A percentile compares a stretch with the other conserved stretches of the same genome.
phyloP scores from a whole-genome alignment of 2,329 filamentous ascomycete genomes.

The Lomentospora prolificans region DNA sequence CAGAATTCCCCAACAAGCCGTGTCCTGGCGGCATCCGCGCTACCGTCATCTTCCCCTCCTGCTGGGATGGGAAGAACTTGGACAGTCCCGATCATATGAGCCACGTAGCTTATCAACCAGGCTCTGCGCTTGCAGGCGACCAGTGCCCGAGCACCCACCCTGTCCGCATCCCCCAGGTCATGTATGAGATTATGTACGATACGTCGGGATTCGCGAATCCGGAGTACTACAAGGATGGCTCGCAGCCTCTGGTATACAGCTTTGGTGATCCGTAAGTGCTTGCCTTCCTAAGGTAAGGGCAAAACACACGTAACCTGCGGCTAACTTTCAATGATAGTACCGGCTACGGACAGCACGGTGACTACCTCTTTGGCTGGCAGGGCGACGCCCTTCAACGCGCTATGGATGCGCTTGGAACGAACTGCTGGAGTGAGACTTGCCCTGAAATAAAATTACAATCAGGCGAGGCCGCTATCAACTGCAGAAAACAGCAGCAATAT shows the following conservation, averaged over 20 bases:
- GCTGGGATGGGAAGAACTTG: slow-evolving; percentile 18
- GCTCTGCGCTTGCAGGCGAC: slow-evolving; percentile 20
- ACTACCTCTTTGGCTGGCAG: slow-evolving; percentile 23
- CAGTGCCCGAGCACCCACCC: slow-evolving; percentile 9
- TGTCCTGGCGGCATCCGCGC: slow-evolving; percentile 42
- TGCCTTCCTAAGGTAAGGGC: neutral
- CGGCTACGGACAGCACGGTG: slow-evolving; percentile 24
- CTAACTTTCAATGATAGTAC: no score
- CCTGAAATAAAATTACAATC: neutral
- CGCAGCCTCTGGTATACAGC: slow-evolving; percentile 10
- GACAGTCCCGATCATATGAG: slow-evolving; percentile 8
- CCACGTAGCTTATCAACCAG: slow-evolving; percentile 8
- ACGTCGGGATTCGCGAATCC: slow-evolving; percentile 7
- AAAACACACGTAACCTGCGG: neutral
- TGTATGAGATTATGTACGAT: slow-evolving; percentile 12
- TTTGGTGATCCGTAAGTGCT: slow-evolving; percentile 3
- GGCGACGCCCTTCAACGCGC: slow-evolving; percentile 21
- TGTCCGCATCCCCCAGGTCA: slow-evolving; percentile 8
- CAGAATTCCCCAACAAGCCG: slow-evolving; percentile 34
- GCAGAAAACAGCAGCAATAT: neutral
- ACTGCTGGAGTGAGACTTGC: neutral
- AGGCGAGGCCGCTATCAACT: neutral
- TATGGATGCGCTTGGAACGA: slow-evolving; percentile 23
- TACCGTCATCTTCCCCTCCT: slow-evolving; percentile 38
- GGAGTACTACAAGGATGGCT: slow-evolving; percentile 8